Conservation (phyloP, 2,329 filamentous ascomycete species). For the Tolypocladium inflatum region DNA sequence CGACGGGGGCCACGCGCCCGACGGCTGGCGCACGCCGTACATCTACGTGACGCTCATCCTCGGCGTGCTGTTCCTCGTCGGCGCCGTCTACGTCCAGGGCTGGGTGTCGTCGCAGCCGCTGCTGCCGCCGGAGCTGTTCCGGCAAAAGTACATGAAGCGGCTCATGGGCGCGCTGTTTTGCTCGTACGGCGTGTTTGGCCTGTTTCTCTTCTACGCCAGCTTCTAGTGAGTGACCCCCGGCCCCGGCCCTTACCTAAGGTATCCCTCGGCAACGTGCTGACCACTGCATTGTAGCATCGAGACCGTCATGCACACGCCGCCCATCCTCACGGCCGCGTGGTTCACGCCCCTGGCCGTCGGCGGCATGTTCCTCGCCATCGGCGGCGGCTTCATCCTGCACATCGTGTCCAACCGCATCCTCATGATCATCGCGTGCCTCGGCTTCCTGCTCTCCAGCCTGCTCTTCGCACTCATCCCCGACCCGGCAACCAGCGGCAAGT, state of each 20-base stretch:
- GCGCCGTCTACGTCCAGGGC: slow-evolving; percentile 61
- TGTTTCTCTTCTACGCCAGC: slow-evolving; percentile 62
- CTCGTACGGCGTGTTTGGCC: slow-evolving; percentile 57
- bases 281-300: slow-evolving; percentile 37
- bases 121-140: slow-evolving; percentile 61
- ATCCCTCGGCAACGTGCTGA: background rate
- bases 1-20: slow-evolving; percentile 57
- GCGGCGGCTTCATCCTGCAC: slow-evolving; percentile 60
- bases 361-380: slow-evolving; percentile 53
- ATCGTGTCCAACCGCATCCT: slow-evolving; percentile 53
- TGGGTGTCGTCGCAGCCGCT: slow-evolving; percentile 61
- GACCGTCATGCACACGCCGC: slow-evolving; percentile 46
- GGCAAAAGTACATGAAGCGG: slow-evolving; percentile 57
- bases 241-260: too few species aligned
- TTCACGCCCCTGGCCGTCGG: slow-evolving; percentile 58
- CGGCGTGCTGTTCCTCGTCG: slow-evolving; percentile 49
- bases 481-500: slow-evolving; percentile 30
- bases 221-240: slow-evolving; percentile 42
- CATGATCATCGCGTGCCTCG: slow-evolving; percentile 50
- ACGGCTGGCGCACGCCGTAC: slow-evolving; percentile 66
- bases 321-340: slow-evolving; percentile 59
- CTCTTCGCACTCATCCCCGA: slow-evolving; percentile 56
- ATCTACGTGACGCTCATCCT: slow-evolving; percentile 56
- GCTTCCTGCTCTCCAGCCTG: slow-evolving; percentile 47
- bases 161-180: slow-evolving; percentile 53